Evolutionary conservation across 78 protist species (phyloP).

Genomic region (Bigelowiella natans): DNA sequence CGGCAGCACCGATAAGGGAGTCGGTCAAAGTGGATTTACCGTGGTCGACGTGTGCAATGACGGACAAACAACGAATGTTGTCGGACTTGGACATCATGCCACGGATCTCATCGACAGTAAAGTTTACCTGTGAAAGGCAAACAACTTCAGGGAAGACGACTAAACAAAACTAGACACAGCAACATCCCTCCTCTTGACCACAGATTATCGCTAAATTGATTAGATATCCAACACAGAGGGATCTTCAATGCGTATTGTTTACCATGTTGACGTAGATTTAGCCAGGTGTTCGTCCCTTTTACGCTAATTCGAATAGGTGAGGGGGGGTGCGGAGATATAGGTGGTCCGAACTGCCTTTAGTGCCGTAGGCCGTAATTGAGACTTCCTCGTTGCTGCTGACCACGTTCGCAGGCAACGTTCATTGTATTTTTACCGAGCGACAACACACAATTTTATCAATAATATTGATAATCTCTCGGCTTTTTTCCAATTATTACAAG

Average conservation of each 20-base stretch:
- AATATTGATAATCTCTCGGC: no score
- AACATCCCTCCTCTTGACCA: not conserved
- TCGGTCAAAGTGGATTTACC: conserved; percentile 90
- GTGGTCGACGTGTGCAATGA: conserved; percentile 49
- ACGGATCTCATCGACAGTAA: conserved; percentile 22
- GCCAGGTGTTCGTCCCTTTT: not conserved
- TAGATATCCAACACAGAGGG: not conserved
- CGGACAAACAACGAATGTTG: conserved; percentile 36
- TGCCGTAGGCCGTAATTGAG: no score
- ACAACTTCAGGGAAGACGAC: not conserved
- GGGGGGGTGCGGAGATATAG: no score
- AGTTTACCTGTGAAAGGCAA: conserved; percentile 3
- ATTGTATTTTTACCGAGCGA: no score
- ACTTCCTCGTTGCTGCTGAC: no score
- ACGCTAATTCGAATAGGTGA: no score
- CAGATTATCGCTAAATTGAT: not conserved
- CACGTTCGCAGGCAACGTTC: no score
- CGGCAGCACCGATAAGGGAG: conserved; percentile 92
- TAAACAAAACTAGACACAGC: not conserved
- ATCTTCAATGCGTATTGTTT: not conserved
- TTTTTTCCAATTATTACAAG: no score
- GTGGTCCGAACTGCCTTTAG: no score
- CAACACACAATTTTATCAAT: no score
- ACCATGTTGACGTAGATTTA: not conserved
- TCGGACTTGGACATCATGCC: conserved; percentile 25